phyloP scores from a whole-genome alignment of 495 filamentous ascomycete genomes.

The Letharia columbiana region DNA sequence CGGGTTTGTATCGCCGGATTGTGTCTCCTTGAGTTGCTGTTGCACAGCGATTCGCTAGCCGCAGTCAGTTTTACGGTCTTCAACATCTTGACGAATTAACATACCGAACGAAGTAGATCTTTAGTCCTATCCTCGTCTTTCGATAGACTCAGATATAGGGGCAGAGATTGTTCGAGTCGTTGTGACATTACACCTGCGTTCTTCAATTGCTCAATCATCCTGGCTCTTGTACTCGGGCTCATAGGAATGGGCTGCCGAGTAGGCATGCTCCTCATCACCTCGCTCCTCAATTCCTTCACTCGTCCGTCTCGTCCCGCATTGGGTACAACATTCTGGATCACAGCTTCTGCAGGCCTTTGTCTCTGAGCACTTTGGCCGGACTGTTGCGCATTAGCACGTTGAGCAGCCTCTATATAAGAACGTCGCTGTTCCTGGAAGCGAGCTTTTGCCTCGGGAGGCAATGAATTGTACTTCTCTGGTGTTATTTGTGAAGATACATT shows the following conservation, averaged over 20 bases:
- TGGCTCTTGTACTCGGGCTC: slow-evolving; percentile 36
- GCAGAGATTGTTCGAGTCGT: slow-evolving; percentile 39
- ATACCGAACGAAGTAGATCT: slow-evolving; percentile 39
- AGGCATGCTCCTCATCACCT: slow-evolving; percentile 34
- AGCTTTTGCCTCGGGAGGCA: slow-evolving; percentile 18
- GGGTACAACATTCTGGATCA: neutral
- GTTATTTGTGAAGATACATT: slow-evolving; percentile 8
- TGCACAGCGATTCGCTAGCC: slow-evolving; percentile 47
- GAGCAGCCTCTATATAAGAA: slow-evolving; percentile 18
- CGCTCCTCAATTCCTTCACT: slow-evolving; percentile 28
- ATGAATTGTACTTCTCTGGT: slow-evolving; percentile 8
- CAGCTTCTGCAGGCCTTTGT: slow-evolving; percentile 28
- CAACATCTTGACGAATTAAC: slow-evolving; percentile 15
- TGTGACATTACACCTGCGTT: slow-evolving; percentile 37
- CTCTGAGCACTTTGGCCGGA: slow-evolving; percentile 32
- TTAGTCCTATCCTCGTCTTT: slow-evolving; percentile 38
- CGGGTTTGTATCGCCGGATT: slow-evolving; percentile 35
- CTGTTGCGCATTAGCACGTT: slow-evolving; percentile 22
- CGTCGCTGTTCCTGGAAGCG: slow-evolving; percentile 3
- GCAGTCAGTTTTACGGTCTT: slow-evolving; percentile 25
- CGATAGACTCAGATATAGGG: slow-evolving; percentile 33
- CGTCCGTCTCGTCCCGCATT: slow-evolving; percentile 13
- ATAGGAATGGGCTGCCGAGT: slow-evolving; percentile 30
- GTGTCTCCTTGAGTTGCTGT: slow-evolving; percentile 49
- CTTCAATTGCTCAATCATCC: slow-evolving; percentile 42